Evolutionary conservation across 768 basidiomycete species (phyloP).

Genomic region (Ramaria sp.): DNA sequence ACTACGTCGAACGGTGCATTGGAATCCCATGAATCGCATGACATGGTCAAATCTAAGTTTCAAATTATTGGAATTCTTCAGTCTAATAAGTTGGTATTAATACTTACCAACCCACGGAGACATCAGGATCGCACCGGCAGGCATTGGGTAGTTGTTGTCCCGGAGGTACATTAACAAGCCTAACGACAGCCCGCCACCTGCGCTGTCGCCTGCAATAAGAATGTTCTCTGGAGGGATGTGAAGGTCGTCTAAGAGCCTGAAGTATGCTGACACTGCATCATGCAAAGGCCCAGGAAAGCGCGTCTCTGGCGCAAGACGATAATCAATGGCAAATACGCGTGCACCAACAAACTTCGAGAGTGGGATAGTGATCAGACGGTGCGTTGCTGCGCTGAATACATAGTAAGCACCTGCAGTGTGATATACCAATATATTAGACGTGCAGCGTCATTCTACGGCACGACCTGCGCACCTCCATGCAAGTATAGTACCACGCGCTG

Average conservation of each 20-base stretch:
- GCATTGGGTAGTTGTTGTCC: slow-evolving; percentile 80
- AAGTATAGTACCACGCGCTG: slow-evolving; percentile 87
- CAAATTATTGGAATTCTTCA: background rate
- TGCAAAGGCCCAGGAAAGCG: slow-evolving; percentile 83
- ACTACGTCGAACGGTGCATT: slow-evolving; percentile 83
- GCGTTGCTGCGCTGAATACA: slow-evolving; percentile 81
- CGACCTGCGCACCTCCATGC: slow-evolving; percentile 63
- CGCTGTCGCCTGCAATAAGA: slow-evolving; percentile 82
- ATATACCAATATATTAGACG: slow-evolving; percentile 3
- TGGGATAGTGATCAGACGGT: slow-evolving; percentile 83
- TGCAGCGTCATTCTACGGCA: background rate
- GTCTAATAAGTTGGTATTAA: background rate
- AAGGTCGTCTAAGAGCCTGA: slow-evolving; percentile 79
- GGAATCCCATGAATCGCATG: slow-evolving; percentile 96
- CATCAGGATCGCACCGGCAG: slow-evolving; percentile 79
- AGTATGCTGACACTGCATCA: slow-evolving; percentile 80
- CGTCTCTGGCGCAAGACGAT: slow-evolving; percentile 92
- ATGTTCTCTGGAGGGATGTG: slow-evolving; percentile 89
- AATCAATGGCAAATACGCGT: slow-evolving; percentile 88
- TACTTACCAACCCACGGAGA: slow-evolving; percentile 91
- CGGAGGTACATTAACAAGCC: slow-evolving; percentile 89
- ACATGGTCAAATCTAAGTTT: slow-evolving; percentile 78
- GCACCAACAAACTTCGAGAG: slow-evolving; percentile 82
- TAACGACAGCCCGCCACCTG: slow-evolving; percentile 81
- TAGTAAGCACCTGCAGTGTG: slow-evolving; percentile 72